These are phyloP conservation scores for Oropetium thomaeum DNA, from an alignment of 176 grass and related monocot genomes.

Conservation along the genomic window DNA sequence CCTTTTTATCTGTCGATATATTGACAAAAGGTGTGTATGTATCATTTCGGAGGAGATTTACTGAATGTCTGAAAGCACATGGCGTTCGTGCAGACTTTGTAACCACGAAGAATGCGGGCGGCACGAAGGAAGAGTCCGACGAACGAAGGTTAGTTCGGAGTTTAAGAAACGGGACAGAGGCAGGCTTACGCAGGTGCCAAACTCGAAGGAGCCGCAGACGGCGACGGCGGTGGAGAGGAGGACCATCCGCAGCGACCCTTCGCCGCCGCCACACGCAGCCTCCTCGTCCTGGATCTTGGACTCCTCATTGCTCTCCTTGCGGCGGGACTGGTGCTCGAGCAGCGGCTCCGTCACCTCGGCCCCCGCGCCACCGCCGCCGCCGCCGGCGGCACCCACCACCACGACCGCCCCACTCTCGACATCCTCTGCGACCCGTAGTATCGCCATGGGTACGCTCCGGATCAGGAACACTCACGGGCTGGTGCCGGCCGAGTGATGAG, in stretches of 20 bases:
- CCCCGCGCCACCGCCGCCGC: neutral
- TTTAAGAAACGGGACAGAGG: too few species aligned
- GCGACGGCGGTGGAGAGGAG: slow-evolving; percentile 60
- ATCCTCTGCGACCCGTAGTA: slow-evolving; percentile 15
- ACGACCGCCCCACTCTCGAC: slow-evolving; percentile 9
- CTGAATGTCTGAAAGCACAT: neutral
- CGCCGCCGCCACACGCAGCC: neutral
- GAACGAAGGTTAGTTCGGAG: neutral
- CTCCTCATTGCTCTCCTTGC: neutral
- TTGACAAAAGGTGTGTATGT: neutral
- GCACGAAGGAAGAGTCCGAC: neutral
- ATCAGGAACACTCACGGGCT: neutral
- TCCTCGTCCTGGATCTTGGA: slow-evolving; percentile 8
- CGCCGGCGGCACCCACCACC: neutral
- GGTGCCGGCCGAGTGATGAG: too few species aligned
- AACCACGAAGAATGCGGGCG: neutral
- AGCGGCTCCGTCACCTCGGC: slow-evolving; percentile 22
- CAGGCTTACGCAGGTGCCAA: slow-evolving; percentile 73
- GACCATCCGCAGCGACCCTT: slow-evolving; percentile 45
- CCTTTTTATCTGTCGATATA: neutral
- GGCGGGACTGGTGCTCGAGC: neutral
- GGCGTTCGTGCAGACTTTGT: neutral
- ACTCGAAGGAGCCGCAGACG: slow-evolving; percentile 78
- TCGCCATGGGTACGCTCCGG: slow-evolving; percentile 5
- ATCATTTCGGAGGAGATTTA: neutral